Evolutionary conservation across 106 monocot species (phyloP).

Genomic region (Platanthera guangdongensis): DNA sequence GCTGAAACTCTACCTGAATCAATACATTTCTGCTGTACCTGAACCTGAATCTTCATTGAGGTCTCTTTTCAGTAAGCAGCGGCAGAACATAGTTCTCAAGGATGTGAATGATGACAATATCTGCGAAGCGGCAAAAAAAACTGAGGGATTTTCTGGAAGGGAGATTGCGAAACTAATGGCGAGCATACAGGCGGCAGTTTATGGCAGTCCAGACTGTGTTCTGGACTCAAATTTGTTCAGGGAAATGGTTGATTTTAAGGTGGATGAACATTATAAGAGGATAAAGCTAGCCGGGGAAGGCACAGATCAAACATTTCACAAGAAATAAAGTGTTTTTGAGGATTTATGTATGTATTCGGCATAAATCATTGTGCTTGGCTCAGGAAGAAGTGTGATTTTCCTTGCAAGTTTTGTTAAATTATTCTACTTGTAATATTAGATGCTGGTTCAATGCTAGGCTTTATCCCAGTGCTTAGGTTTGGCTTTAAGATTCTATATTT

Average conservation of each 20-base stretch:
- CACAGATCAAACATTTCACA: background rate
- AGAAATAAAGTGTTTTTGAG: background rate
- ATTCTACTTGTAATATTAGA: no score
- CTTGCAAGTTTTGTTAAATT: background rate
- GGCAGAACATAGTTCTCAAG: conserved; percentile 36
- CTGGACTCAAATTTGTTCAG: conserved; percentile 54
- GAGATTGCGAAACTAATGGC: conserved; percentile 96
- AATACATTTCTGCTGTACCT: conserved; percentile 42
- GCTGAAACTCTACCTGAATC: conserved; percentile 69
- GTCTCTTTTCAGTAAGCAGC: conserved; percentile 36
- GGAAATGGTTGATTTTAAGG: conserved; percentile 83
- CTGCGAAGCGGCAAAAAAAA: conserved; percentile 56
- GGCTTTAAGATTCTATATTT: no score
- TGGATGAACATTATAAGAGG: conserved; percentile 76
- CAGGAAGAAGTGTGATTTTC: background rate
- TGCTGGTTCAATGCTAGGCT: no score
- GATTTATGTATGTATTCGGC: background rate
- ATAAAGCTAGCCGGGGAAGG: conserved; percentile 39
- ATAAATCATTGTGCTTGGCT: background rate
- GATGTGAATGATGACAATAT: conserved; percentile 62
- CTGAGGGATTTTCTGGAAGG: conserved; percentile 84
- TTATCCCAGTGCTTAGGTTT: no score
- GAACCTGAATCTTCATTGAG: conserved; percentile 13
- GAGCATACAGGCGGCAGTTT: conserved; percentile 82
- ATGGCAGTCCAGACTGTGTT: conserved; percentile 57